Evolutionary conservation across 2,329 filamentous ascomycete species (phyloP).

Genomic region (Clonostachys rosea): DNA sequence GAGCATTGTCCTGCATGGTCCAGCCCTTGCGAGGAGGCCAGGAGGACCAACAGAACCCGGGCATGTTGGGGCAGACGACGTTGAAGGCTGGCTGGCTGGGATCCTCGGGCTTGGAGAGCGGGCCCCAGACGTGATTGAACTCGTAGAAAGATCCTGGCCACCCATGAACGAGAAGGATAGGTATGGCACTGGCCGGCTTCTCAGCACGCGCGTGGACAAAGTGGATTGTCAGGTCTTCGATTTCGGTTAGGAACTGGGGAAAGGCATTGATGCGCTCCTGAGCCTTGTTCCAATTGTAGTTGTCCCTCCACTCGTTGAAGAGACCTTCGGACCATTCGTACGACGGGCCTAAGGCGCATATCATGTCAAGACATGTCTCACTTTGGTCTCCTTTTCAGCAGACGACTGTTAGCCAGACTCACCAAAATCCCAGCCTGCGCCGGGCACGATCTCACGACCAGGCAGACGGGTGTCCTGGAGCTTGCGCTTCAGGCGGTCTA

Average conservation of each 20-base stretch:
- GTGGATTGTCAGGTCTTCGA: constrained; percentile 9
- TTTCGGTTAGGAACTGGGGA: constrained; percentile 5
- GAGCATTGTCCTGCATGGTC: constrained; percentile 25
- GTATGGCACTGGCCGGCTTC: constrained; percentile 16
- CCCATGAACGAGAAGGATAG: constrained; percentile 31
- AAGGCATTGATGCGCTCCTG: constrained; percentile 5
- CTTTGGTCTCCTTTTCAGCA: background rate
- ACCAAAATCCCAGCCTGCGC: constrained; percentile 7
- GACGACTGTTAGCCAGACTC: background rate
- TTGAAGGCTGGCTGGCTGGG: constrained; percentile 18
- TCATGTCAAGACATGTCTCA: background rate
- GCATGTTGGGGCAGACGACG: constrained; percentile 27
- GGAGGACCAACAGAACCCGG: constrained; percentile 25
- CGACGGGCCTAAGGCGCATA: background rate
- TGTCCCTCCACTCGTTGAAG: constrained; percentile 3
- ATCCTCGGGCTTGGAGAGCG: constrained; percentile 16
- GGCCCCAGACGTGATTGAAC: constrained; percentile 28
- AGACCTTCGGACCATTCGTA: constrained; percentile 7
- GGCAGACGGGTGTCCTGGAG: constrained; percentile 6
- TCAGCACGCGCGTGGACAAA: constrained; percentile 7
- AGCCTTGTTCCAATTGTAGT: constrained; percentile 8
- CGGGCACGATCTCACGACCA: constrained; percentile 4
- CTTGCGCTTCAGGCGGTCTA: constrained; percentile 5
- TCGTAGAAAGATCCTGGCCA: constrained; percentile 36
- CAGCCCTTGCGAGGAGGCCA: constrained; percentile 17